These are phyloP conservation scores for Tetrastigma voinierianum DNA, from an alignment of 164 flowering plant species.

Conservation along the genomic window DNA sequence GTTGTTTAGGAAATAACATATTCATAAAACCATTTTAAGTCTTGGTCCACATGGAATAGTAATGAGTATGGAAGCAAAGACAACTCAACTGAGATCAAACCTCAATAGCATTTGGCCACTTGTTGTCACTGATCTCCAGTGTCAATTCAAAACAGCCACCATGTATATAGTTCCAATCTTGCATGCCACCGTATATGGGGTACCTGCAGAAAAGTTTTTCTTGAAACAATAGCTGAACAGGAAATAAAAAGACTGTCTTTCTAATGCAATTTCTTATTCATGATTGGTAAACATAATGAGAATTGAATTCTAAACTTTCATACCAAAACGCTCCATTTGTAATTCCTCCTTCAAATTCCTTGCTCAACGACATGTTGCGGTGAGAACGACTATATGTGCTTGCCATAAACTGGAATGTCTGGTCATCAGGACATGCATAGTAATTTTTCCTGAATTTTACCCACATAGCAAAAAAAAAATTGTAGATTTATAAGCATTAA, in stretches of 20 bases:
- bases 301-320: slow-evolving; percentile 12
- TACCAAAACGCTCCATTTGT: slow-evolving; percentile 97
- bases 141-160: slow-evolving; percentile 93
- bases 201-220: slow-evolving; percentile 59
- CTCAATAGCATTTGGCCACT: slow-evolving; percentile 92
- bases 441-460: slow-evolving; percentile 64
- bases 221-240: slow-evolving; percentile 5
- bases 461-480: slow-evolving; percentile 4
- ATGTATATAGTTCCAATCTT: slow-evolving; percentile 98
- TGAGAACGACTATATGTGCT: slow-evolving; percentile 73
- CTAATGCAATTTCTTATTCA: too few species aligned
- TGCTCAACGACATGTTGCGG: slow-evolving; percentile 86
- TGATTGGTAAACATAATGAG: not conserved
- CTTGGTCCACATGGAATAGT: not conserved
- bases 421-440: slow-evolving; percentile 87
- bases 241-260: too few species aligned
- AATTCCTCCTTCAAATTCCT: slow-evolving; percentile 73
- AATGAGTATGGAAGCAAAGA: not conserved
- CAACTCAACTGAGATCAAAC: slow-evolving; percentile 32
- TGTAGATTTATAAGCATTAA: not conserved
- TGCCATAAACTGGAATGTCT: slow-evolving; percentile 82
- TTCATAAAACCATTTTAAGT: not conserved
- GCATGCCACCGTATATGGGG: slow-evolving; percentile 99
- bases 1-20: not conserved
- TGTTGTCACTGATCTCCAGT: slow-evolving; percentile 84